Evolutionary conservation across 225 moss, liverwort and hornwort genomes (phyloP).

Genomic region (Rhytidiadelphus loreus): DNA sequence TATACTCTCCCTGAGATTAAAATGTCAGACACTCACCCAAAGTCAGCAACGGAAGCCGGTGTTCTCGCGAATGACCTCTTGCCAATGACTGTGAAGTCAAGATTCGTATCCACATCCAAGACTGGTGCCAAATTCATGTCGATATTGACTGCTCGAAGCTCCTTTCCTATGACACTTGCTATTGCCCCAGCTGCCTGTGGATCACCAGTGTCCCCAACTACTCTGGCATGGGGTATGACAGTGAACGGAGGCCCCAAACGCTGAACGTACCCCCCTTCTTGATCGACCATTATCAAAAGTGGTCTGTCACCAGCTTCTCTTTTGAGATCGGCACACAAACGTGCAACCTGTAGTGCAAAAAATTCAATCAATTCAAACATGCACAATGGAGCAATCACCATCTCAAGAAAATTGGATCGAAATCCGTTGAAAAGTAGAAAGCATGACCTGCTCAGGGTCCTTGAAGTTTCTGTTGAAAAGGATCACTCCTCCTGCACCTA

Average conservation of each 20-base stretch:
- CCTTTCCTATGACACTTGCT: slow-evolving; percentile 55
- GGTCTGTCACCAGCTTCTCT: slow-evolving; percentile 43
- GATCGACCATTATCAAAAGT: slow-evolving; percentile 66
- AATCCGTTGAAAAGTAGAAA: background rate
- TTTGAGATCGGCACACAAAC: slow-evolving; percentile 52
- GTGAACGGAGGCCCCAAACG: slow-evolving; percentile 71
- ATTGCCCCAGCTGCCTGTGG: slow-evolving; percentile 49
- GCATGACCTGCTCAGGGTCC: slow-evolving; percentile 56
- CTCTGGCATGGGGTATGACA: slow-evolving; percentile 41
- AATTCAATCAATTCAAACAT: background rate
- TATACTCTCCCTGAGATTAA: background rate
- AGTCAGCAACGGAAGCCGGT: slow-evolving; percentile 32
- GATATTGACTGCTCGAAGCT: slow-evolving; percentile 57
- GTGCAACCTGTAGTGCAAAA: slow-evolving; percentile 21
- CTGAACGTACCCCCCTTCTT: slow-evolving; percentile 66
- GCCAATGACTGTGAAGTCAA: slow-evolving; percentile 34
- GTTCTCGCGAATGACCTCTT: slow-evolving; percentile 38
- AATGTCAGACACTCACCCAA: slow-evolving; percentile 26
- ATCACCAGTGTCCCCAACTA: slow-evolving; percentile 46
- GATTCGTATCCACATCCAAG: slow-evolving; percentile 61
- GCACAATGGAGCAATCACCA: background rate
- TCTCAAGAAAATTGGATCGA: background rate
- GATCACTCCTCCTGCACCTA: slow-evolving; percentile 71
- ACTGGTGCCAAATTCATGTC: slow-evolving; percentile 87
- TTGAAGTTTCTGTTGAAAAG: slow-evolving; percentile 58